phyloP scores from a whole-genome alignment of 106 monocot genomes.

The Acorus calamus region DNA sequence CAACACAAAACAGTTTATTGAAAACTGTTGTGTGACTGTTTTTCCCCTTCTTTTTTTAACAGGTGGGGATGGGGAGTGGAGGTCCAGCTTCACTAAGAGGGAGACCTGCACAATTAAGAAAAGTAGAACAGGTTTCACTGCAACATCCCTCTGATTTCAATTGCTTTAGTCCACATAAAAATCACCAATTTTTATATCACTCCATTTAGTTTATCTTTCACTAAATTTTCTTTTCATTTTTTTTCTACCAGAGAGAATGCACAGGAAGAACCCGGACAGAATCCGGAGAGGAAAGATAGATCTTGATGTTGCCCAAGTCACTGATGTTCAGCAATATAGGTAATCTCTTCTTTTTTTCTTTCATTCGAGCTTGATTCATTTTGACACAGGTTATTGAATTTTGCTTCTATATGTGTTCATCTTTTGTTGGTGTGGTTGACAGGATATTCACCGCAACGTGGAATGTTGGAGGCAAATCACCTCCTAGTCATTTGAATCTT shows the following conservation, averaged over 20 bases:
- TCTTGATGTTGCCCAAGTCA: slow-evolving; percentile 41
- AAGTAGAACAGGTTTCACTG: slow-evolving; percentile 67
- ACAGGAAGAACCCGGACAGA: slow-evolving; percentile 34
- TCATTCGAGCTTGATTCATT: not conserved
- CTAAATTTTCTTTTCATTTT: slow-evolving; percentile 1
- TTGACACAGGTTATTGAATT: not conserved
- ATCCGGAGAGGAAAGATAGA: slow-evolving; percentile 29
- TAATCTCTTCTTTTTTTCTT: slow-evolving; percentile 4
- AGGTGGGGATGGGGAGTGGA: slow-evolving; percentile 37
- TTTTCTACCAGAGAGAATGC: slow-evolving; percentile 33
- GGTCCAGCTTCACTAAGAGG: slow-evolving; percentile 65
- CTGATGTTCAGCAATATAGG: slow-evolving; percentile 63
- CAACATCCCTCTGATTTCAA: not conserved
- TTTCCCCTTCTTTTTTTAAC: slow-evolving; percentile 22
- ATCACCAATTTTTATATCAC: slow-evolving; percentile 3
- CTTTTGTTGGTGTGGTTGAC: not conserved
- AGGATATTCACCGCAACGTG: slow-evolving; percentile 65
- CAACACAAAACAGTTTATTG: no score
- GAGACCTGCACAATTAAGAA: slow-evolving; percentile 66
- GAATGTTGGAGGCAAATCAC: slow-evolving; percentile 82
- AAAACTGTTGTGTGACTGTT: not conserved
- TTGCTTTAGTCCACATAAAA: slow-evolving; percentile 22
- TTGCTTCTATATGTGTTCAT: not conserved
- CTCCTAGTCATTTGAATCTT: slow-evolving; percentile 53
- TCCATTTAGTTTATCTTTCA: slow-evolving; percentile 13